Conservation (phyloP, 805 yeast genomes). For the Kluyveromyces nonfermentans region DNA sequence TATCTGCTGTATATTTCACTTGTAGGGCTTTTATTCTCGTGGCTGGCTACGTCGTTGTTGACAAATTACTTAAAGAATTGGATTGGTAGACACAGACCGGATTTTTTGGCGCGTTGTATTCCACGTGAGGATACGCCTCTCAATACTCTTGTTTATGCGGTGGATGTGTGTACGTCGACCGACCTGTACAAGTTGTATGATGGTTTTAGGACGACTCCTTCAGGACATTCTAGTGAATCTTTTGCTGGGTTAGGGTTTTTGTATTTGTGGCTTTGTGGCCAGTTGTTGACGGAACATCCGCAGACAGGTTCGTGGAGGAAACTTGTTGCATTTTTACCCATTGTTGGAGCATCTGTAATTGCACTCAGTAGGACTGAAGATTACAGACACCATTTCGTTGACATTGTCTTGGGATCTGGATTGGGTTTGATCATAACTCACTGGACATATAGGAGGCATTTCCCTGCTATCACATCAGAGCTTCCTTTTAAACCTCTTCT, state of each 20-base stretch:
- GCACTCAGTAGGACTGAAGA: constrained; percentile 86
- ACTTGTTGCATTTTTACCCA: constrained; percentile 43
- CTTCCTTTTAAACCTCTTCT: constrained; percentile 33
- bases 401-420: constrained; percentile 62
- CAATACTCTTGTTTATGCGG: constrained; percentile 46
- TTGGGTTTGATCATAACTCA: constrained; percentile 56
- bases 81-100: constrained; percentile 90
- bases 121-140: constrained; percentile 54
- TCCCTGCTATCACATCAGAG: constrained; percentile 30
- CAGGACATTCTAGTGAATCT: constrained; percentile 69
- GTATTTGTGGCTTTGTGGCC: constrained; percentile 61
- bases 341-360: constrained; percentile 59
- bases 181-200: constrained; percentile 40
- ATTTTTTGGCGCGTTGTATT: constrained; percentile 74
- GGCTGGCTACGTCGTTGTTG: constrained; percentile 48
- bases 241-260: constrained; percentile 60
- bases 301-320: constrained; percentile 57
- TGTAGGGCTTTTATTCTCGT: constrained; percentile 54
- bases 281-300: constrained; percentile 40
- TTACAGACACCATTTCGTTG: constrained; percentile 88
- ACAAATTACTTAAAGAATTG: constrained; percentile 73
- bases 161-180: constrained; percentile 55
- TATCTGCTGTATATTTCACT: constrained; percentile 56
- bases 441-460: constrained; percentile 32
- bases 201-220: constrained; percentile 76